phyloP scores from a whole-genome alignment of 257 asterid genomes.

The Solanum pinnatisectum region DNA sequence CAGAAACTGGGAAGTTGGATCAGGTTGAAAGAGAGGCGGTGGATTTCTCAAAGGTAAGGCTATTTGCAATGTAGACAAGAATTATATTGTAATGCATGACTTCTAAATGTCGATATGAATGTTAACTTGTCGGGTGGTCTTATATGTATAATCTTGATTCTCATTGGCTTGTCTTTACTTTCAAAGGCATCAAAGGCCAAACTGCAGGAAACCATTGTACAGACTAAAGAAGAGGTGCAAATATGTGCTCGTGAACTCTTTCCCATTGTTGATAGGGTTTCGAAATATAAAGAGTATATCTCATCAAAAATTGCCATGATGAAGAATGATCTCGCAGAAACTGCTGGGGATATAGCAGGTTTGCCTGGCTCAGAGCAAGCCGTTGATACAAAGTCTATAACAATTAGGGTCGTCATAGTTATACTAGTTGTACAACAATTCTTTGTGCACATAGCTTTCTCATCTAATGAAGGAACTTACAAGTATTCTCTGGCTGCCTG shows the following conservation, averaged over 20 bases:
- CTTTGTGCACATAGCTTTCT: not conserved
- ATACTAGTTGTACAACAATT: not conserved
- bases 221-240: slow-evolving; percentile 46
- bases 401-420: not conserved
- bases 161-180: not conserved
- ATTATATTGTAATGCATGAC: not conserved
- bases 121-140: not conserved
- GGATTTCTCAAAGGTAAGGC: slow-evolving; percentile 44
- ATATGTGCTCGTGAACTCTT: slow-evolving; percentile 51
- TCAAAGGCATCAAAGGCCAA: slow-evolving; percentile 45
- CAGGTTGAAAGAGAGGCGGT: slow-evolving; percentile 54
- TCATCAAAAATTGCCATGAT: slow-evolving; percentile 38
- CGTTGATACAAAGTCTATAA: not conserved
- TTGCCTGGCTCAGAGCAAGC: not conserved
- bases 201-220: slow-evolving; percentile 34
- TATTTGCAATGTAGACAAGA: not conserved
- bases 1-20: slow-evolving; percentile 32
- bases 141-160: not conserved
- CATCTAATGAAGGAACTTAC: not conserved
- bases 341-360: slow-evolving; percentile 29
- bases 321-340: slow-evolving; percentile 48
- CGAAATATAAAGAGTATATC: slow-evolving; percentile 44
- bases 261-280: slow-evolving; percentile 45
- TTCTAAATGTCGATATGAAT: not conserved
- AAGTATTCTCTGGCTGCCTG: not conserved